Evolutionary conservation across 768 basidiomycete genomes (phyloP), one percentile per base, ranked within the genome.

Genomic region (Rhizopogon vulgaris): DNA sequence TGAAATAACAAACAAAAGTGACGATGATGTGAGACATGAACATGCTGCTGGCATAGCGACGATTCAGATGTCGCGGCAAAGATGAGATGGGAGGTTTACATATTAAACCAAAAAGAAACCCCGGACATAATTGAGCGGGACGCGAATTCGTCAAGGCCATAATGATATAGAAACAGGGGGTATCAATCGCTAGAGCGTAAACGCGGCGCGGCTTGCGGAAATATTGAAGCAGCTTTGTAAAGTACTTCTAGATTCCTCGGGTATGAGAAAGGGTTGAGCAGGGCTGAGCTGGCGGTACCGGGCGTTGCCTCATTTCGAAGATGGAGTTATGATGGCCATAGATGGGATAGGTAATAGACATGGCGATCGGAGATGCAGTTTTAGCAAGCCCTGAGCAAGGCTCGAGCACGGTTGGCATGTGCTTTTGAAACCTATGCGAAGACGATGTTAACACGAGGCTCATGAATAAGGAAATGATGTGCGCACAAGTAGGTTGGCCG

Each of bases 401-500:
- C 72, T 55, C 78, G 78, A 15, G 84, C 84, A 38, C 78, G 78
- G 34, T 68, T 64, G 6, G 82, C 78, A 52, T 84, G 74, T 56
- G 66, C 71, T 72, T 78, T 83, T 52, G 81, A 74, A 56, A 84
- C 80, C 80, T 82, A 49, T 22, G 5, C 34, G 36, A 18, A 7
- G 24, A 55, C 30, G 40, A 24, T 38, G 42, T 37, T 27, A 3
- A 30, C 43, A 28, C 15, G 32, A 27, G 18, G 10, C 24, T 6
- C 24, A 27, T 17, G 6, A 36, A 18, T 37, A 38, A 24, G 22
- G 42, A 40, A 58, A 51, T 39, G 49, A 61, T 71, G 55, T 48
- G 12, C 28, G 57, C 58, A 90, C 87, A 59, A 90, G 71, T 30
- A 91, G 66, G 66, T 91, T 90, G 51, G 88, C 88, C 6, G 85